These are phyloP conservation scores for Gracilariopsis chorda DNA, from an alignment of 23 red algal genomes.

Conservation along the genomic window DNA sequence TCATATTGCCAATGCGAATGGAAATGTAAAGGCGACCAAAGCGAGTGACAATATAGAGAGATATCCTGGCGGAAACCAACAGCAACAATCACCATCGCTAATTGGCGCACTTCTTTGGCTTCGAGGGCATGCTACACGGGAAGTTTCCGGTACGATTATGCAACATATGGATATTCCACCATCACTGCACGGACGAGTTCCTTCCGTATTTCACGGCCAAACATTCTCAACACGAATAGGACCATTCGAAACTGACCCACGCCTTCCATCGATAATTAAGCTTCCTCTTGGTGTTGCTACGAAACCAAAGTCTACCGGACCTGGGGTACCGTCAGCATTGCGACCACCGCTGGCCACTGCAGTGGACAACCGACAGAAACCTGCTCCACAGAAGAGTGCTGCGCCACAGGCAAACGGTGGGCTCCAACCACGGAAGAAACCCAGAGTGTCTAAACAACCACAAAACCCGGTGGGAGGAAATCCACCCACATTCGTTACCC, in stretches of 20 bases:
- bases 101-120: background rate
- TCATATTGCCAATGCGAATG: background rate
- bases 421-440: background rate
- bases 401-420: background rate
- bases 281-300: background rate
- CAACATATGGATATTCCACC: background rate
- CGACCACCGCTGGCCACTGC: background rate
- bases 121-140: background rate
- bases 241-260: background rate
- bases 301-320: background rate
- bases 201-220: background rate
- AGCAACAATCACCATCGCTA: background rate
- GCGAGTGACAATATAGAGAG: background rate
- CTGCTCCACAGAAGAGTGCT: background rate
- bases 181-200: background rate
- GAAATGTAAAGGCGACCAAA: background rate
- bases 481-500: background rate
- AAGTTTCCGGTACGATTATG: background rate
- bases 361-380: background rate
- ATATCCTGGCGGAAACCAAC: background rate
- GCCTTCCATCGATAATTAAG: background rate
- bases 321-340: background rate
- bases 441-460: background rate
- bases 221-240: background rate
- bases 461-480: background rate